Base-by-base conservation (phyloP, 441 rosid species). In the Erysimum cheiri region DNA sequence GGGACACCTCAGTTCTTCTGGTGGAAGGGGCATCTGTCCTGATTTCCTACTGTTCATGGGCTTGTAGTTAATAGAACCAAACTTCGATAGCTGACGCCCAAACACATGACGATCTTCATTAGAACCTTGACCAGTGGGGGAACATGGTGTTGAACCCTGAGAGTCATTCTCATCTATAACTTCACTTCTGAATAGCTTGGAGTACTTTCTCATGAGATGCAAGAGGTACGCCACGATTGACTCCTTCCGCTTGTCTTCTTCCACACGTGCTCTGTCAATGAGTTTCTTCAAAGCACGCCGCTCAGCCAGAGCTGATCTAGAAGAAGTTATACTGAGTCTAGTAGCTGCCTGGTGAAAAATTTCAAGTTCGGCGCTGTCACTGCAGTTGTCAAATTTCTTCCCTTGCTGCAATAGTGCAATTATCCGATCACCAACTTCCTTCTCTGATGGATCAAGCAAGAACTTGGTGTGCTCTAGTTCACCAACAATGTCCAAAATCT, bases 211-310 rank as follows among this genome's bases (percentile, higher is more conserved):
- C 96, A 95, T 89, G 49, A 95, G 92, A 76, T 85, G 91, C 70
- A 95, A 85, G 36, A 95, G 96, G 81, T 85, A 95, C 26, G 95
- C 97, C 40, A 91, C 97, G 12, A 95, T 92, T n/a, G 97, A 89
- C 63, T 95, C 99, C 77, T 92, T 95, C 4, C 96, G 87, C 72
- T 95, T 91, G 81, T 92, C 97, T 76, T 92, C 99, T 84, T 95
- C 99, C 8, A 71, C 79, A 28, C 96, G 94, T 73, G 99, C 97
- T 77, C 88, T 89, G 60, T 95, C 98, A 54, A 95, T 80, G 52
- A 95, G 95, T 78, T 95, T 92, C 81, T 91, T 95, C 35, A 95
- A 86, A 64, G 96, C 92, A 66, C 98, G 85, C 84, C 98, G 80
- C 81, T 95, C 99, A 1, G 90, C 82, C 22, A 95, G 85, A 76